Percentiles rank a stretch among this genome's conserved stretches.
phyloP scores from a whole-genome alignment of 768 basidiomycete species.

The Tubosaeta sp. region DNA sequence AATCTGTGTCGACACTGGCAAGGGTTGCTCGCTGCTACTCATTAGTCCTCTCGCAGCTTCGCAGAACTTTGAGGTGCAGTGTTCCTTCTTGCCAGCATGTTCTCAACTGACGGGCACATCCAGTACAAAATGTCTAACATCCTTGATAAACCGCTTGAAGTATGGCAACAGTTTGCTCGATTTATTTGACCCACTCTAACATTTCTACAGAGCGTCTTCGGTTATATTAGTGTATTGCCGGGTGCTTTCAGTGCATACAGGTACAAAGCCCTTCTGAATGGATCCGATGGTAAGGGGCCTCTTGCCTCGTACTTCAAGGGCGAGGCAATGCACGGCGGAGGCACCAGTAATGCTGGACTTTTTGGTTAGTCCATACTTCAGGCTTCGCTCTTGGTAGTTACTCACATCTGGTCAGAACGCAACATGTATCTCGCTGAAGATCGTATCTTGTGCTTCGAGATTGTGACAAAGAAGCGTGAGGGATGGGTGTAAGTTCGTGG shows the following conservation, averaged over 20 bases:
- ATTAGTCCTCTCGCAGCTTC: conserved; percentile 82
- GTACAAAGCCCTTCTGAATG: conserved; percentile 84
- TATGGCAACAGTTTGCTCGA: conserved; percentile 32
- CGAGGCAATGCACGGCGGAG: conserved; percentile 75
- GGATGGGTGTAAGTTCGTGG: conserved; percentile 63
- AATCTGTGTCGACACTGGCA: conserved; percentile 80
- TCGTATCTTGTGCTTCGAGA: conserved; percentile 90
- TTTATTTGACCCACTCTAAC: background rate
- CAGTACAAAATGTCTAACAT: conserved; percentile 96
- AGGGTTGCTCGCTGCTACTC: conserved; percentile 65
- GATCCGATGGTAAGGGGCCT: conserved; percentile 83
- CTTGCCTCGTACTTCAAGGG: conserved; percentile 93
- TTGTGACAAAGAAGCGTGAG: conserved; percentile 84
- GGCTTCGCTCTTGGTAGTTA: background rate
- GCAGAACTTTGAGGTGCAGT: conserved; percentile 82
- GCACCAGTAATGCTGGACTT: conserved; percentile 56
- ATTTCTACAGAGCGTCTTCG: conserved; percentile 63
- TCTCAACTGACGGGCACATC: background rate
- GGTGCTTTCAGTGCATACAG: conserved; percentile 92
- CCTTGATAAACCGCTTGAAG: conserved; percentile 92
- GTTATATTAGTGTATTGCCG: conserved; percentile 84
- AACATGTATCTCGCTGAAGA: conserved; percentile 94
- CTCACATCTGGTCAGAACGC: conserved; percentile 42
- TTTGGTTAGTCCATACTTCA: conserved; percentile 40
- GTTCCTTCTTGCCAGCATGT: background rate